Base-by-base conservation (phyloP, 1,284 basidiomycete genomes). In the Exsudoporus floridanus region DNA sequence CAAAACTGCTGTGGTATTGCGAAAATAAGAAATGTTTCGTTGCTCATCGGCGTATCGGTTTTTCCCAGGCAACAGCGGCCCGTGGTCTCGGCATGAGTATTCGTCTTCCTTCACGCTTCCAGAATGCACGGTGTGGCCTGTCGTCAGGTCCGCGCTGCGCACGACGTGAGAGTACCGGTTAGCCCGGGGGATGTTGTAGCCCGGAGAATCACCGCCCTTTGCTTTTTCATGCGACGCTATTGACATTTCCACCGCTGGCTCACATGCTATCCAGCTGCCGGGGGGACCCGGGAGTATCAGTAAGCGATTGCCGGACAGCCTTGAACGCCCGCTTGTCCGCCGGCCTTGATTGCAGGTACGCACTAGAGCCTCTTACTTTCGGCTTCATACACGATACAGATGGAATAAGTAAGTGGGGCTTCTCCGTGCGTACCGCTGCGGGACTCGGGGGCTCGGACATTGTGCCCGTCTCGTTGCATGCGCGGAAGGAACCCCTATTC, bases 151-250 rank as follows among this genome's bases (percentile, higher is more conserved):
- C 33, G 42, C 40, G 16, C 54, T 3, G 21, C 27, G 31, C 16
- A 37, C 28, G 21, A 41, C 14, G 37, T 52, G 34, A 31, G 52
- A 60, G 46, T 35, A 23, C 52, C 52, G 39, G 40, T 21, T 1
- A 40, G 16, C 16, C 19, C 46, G 52, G 59, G 41, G 8, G 7
- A 14, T 27, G 23, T 23, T 23, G 5, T 1, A 37, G 18, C 16
- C 19, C 46, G 52, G 59, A 45, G 8, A 6, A 14, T 27, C 27
- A 19, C 16, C 16, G 23, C 10, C 8, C 1, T 21, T 34, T 37
- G 16, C 5, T 33, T 45, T 45, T 31, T n/a, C 37, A 35, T 49
- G 36, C 33, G n/a, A 21, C n/a, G 18, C 8, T 19, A n/a, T 30
- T 38, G 36, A 14, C 46, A 38, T 16, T 34, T 36, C 39, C 36